Evolutionary conservation across 2,329 filamentous ascomycete genomes (phyloP).

Genomic region (Cercospora zeae-maydis): DNA sequence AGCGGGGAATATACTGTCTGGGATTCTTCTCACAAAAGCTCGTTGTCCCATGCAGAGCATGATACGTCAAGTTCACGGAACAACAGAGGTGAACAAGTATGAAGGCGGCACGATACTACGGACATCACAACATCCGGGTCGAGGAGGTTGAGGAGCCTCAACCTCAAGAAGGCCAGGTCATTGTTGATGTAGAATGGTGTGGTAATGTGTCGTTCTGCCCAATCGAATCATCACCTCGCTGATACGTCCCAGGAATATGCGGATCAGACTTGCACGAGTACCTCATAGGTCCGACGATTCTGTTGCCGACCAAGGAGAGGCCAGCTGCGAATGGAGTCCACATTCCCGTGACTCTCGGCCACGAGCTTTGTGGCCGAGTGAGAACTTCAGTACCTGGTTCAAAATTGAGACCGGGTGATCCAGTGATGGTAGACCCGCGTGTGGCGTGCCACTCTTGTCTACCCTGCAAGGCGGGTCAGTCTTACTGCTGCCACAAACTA

Average conservation of each 20-base stretch:
- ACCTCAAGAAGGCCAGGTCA: conserved; percentile 22
- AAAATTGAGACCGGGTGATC: conserved; percentile 19
- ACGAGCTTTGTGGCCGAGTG: conserved; percentile 29
- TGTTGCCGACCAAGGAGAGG: conserved; percentile 10
- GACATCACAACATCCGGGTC: conserved; percentile 27
- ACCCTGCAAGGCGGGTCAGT: conserved; percentile 17
- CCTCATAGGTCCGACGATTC: conserved; percentile 19
- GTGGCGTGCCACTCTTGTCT: conserved; percentile 23
- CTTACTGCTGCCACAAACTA: conserved; percentile 19
- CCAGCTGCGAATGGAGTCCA: conserved; percentile 10
- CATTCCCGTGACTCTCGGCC: conserved; percentile 19
- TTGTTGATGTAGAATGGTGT: conserved; percentile 28
- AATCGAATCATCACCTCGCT: not conserved
- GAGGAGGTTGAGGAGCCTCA: conserved; percentile 28
- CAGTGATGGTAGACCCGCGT: conserved; percentile 28
- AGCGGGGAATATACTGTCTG: not conserved
- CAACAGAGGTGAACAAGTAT: conserved; percentile 11
- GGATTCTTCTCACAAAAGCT: not conserved
- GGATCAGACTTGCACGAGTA: conserved; percentile 27
- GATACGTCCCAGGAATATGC: conserved; percentile 21
- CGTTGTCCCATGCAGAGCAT: not conserved
- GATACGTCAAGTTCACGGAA: conserved; percentile 9
- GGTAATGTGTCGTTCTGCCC: conserved; percentile 12
- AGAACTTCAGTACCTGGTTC: conserved; percentile 13
- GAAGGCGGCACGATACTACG: conserved; percentile 31